Evolutionary conservation across 306 rosid species (phyloP).

Genomic region (Sphenostylis stenocarpa): DNA sequence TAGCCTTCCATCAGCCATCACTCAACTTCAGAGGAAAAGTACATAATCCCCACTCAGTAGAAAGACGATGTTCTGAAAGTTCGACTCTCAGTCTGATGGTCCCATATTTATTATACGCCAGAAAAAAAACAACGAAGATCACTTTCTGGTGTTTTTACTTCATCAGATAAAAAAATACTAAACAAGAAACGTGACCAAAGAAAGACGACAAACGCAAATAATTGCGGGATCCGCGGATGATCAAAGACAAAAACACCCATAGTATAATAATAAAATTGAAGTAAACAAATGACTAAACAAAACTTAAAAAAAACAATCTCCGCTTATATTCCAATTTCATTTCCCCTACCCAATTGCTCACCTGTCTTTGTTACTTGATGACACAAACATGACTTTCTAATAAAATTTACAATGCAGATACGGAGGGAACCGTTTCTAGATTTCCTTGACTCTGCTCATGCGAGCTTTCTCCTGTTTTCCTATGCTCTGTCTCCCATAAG

Average conservation of each 20-base stretch:
- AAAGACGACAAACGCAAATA: conserved; percentile 44
- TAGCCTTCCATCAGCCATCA: conserved; percentile 1
- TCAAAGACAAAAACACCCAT: conserved; percentile 42
- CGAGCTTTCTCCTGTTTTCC: conserved; percentile 48
- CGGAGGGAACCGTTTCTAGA: conserved; percentile 26
- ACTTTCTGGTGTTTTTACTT: conserved; percentile 20
- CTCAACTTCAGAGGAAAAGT: conserved; percentile 33
- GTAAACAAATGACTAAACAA: conserved; percentile 24
- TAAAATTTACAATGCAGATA: conserved; percentile 40
- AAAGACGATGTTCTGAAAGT: conserved; percentile 22
- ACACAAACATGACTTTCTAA: conserved; percentile 32
- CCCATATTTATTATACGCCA: conserved; percentile 17
- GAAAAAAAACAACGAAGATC: conserved; percentile 20
- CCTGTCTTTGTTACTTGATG: conserved; percentile 19
- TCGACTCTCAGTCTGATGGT: conserved; percentile 32
- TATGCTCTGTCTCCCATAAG: conserved; percentile 42
- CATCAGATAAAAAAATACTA: conserved; percentile 5
- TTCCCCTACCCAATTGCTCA: conserved; percentile 33
- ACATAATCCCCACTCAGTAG: conserved; percentile 12
- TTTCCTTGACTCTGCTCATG: conserved; percentile 39
- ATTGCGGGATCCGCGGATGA: conserved; percentile 49
- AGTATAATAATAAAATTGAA: conserved; percentile 22
- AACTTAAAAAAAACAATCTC: conserved; percentile 5
- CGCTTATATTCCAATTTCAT: conserved; percentile 35
- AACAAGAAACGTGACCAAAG: conserved; percentile 14